Conservation (phyloP, 75 land plant species). For the Pseudotsuga menziesii region DNA sequence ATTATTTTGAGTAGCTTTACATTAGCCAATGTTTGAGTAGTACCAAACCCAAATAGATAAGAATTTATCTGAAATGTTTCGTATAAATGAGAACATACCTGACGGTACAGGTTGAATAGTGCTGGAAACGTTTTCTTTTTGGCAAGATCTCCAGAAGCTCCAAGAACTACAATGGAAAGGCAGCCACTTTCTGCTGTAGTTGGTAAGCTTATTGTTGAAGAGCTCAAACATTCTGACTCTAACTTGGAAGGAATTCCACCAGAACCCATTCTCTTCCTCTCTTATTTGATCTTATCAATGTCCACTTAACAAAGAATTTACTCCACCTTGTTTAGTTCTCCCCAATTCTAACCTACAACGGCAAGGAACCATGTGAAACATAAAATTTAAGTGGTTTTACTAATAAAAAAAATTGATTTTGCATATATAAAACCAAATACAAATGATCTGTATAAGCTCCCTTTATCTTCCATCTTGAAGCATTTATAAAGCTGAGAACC, state of each 20-base stretch:
- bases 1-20: not conserved
- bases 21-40: not conserved
- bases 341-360: not conserved
- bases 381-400: not conserved
- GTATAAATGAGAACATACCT: slow-evolving; percentile 28
- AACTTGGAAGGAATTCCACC: no score
- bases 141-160: slow-evolving; percentile 96
- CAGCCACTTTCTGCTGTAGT: slow-evolving; percentile 45
- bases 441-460: not conserved
- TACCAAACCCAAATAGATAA: not conserved
- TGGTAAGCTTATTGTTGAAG: not conserved
- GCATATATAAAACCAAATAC: not conserved
- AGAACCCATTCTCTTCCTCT: slow-evolving; percentile 2
- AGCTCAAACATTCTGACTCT: not conserved
- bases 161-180: slow-evolving; percentile 77
- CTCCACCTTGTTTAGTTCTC: not conserved
- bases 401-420: not conserved
- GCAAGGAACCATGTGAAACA: not conserved
- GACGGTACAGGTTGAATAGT: slow-evolving; percentile 64
- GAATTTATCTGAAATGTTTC: not conserved
- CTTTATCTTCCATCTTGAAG: not conserved
- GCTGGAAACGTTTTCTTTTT: slow-evolving; percentile 97
- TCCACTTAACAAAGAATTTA: slow-evolving; percentile 2
- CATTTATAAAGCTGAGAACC: not conserved
- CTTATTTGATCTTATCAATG: not conserved